Conservation (phyloP, 2,329 filamentous ascomycete genomes). For the Sclerotinia subarctica region DNA sequence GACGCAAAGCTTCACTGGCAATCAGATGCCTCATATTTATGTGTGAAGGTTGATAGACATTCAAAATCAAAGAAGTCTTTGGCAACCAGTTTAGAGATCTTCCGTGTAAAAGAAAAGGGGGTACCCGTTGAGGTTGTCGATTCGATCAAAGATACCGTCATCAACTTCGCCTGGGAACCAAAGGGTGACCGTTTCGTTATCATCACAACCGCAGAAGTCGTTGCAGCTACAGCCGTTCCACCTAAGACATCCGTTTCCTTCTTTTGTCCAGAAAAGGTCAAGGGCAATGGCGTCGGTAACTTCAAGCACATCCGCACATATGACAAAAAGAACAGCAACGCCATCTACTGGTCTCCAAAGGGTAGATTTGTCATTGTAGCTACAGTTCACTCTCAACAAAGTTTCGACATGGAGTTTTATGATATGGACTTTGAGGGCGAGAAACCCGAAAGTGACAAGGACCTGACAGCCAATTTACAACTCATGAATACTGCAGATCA, state of each 20-base stretch:
- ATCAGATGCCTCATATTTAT: slow-evolving; percentile 88
- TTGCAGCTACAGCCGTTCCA: slow-evolving; percentile 72
- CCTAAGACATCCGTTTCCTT: slow-evolving; percentile 95
- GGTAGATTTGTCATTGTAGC: slow-evolving; percentile 94
- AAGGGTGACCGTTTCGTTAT: slow-evolving; percentile 97
- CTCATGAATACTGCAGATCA: slow-evolving; percentile 92
- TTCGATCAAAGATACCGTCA: slow-evolving; percentile 95
- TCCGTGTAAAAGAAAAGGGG: slow-evolving; percentile 95
- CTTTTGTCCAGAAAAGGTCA: slow-evolving; percentile 94
- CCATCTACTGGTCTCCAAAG: slow-evolving; percentile 97
- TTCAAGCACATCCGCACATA: slow-evolving; percentile 94
- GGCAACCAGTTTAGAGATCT: slow-evolving; percentile 96
- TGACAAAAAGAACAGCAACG: slow-evolving; percentile 99
- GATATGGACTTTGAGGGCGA: slow-evolving; percentile 98
- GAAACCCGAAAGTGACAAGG: slow-evolving; percentile 89
- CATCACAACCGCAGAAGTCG: slow-evolving; percentile 87
- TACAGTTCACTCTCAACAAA: slow-evolving; percentile 88
- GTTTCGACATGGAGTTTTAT: slow-evolving; percentile 95
- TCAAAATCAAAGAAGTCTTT: slow-evolving; percentile 99
- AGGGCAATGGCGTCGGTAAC: slow-evolving; percentile 77
- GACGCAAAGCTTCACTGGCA: slow-evolving; percentile 99
- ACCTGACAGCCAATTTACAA: slow-evolving; percentile 90
- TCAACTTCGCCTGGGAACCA: slow-evolving; percentile 99
- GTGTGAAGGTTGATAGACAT: slow-evolving; percentile 97
- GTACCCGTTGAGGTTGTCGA: slow-evolving; percentile 98